These are phyloP conservation scores for Cladophialophora carrionii DNA, from an alignment of 2,329 filamentous ascomycete species.

Conservation along the genomic window DNA sequence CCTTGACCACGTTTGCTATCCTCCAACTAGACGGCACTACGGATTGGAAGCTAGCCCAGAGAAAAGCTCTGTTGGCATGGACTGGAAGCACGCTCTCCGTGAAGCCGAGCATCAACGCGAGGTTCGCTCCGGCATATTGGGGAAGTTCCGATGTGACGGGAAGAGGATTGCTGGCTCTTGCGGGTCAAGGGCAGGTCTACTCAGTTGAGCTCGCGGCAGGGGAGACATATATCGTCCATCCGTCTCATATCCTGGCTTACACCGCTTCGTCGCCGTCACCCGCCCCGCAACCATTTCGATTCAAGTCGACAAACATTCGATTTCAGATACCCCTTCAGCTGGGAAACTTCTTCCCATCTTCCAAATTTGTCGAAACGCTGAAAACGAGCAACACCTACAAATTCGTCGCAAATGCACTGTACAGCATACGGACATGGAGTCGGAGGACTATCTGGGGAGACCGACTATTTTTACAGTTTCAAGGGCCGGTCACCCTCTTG, in stretches of 20 bases:
- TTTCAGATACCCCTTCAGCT: slow-evolving; percentile 78
- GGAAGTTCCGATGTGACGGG: slow-evolving; percentile 87
- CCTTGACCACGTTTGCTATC: slow-evolving; percentile 82
- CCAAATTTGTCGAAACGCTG: slow-evolving; percentile 73
- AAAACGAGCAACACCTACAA: slow-evolving; percentile 74
- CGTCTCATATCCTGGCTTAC: slow-evolving; percentile 89
- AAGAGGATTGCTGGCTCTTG: slow-evolving; percentile 80
- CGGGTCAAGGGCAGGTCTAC: slow-evolving; percentile 87
- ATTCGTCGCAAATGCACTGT: slow-evolving; percentile 64
- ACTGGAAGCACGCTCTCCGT: slow-evolving; percentile 83
- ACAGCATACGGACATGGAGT: slow-evolving; percentile 72
- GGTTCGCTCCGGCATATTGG: slow-evolving; percentile 77
- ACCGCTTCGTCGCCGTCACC: slow-evolving; percentile 65
- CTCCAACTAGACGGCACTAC: slow-evolving; percentile 89
- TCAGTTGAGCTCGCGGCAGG: slow-evolving; percentile 77
- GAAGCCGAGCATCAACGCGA: slow-evolving; percentile 71
- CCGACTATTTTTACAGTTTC: slow-evolving; percentile 84
- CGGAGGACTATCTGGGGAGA: slow-evolving; percentile 91
- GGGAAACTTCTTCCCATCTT: slow-evolving; percentile 66
- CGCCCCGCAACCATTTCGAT: slow-evolving; percentile 80
- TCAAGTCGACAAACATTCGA: slow-evolving; percentile 73
- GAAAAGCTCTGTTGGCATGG: slow-evolving; percentile 91
- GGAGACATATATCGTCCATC: slow-evolving; percentile 90
- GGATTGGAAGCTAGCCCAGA: slow-evolving; percentile 92
- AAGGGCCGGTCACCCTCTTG: slow-evolving; percentile 81